These are phyloP conservation scores for Tetrapisispora fleetii DNA, from an alignment of 805 yeast genomes.

Conservation along the genomic window DNA sequence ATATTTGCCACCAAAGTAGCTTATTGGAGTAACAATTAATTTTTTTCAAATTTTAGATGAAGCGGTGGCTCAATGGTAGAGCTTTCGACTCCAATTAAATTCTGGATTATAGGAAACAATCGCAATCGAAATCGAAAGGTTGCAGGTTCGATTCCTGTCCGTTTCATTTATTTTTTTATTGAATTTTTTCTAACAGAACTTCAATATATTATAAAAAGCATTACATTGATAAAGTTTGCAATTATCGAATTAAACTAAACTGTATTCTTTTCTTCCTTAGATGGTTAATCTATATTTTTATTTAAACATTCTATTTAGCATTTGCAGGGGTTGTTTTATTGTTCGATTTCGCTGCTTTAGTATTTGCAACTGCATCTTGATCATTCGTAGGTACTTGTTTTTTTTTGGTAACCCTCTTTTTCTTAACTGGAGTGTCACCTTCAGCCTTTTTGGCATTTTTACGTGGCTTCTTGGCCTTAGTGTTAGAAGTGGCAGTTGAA, in stretches of 20 bases:
- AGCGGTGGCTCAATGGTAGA: conserved; percentile 67
- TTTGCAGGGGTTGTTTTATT: background rate
- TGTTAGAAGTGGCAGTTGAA: conserved; percentile 11
- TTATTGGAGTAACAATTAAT: background rate
- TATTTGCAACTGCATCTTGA: background rate
- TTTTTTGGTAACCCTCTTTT: conserved; percentile 22
- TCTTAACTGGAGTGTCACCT: conserved; percentile 19
- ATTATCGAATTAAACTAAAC: background rate
- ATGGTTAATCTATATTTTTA: background rate
- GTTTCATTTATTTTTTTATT: conserved; percentile 10
- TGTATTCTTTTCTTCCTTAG: background rate
- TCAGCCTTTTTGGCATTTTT: conserved; percentile 22
- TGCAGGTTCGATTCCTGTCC: conserved; percentile 63
- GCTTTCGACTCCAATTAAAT: conserved; percentile 42
- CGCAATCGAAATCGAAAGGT: conserved; percentile 49
- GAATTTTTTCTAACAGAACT: background rate
- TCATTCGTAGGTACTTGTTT: conserved; percentile 6
- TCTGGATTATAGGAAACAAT: conserved; percentile 3
- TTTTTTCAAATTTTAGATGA: conserved; percentile 19
- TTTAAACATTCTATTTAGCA: background rate
- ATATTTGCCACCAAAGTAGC: too few relatives aligned
- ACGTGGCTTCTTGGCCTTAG: conserved; percentile 25
- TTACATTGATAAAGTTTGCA: too few relatives aligned
- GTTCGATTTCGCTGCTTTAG: background rate
- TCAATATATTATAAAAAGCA: background rate